Evolutionary conservation across 1,139 yeast species (phyloP).

Genomic region (Geotrichum carabidarum): DNA sequence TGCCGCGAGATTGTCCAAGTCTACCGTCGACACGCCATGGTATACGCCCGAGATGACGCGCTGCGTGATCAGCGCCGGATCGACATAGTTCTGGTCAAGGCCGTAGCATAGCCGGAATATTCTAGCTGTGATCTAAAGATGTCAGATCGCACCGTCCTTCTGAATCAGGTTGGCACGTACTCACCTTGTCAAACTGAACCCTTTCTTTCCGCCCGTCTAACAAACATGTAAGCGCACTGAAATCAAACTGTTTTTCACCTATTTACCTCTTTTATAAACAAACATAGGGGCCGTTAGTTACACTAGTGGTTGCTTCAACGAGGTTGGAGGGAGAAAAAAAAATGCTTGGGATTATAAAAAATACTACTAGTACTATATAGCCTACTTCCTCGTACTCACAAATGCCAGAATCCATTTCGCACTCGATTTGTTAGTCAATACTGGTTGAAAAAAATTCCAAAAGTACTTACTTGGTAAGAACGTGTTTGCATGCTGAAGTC

Average conservation of each 20-base stretch:
- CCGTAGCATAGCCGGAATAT: conserved; percentile 55
- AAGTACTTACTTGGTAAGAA: conserved; percentile 51
- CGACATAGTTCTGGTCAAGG: conserved; percentile 60
- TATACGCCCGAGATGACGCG: conserved; percentile 69
- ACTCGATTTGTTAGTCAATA: conserved; percentile 3
- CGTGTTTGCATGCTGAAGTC: conserved; percentile 83
- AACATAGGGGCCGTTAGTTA: conserved; percentile 29
- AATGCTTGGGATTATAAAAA: not conserved
- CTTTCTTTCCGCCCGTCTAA: conserved; percentile 66
- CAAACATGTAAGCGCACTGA: not conserved
- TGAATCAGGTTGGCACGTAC: not conserved
- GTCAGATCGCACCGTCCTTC: conserved; percentile 2
- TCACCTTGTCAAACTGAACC: conserved; percentile 54
- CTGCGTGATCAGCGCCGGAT: conserved; percentile 66
- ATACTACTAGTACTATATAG: not conserved
- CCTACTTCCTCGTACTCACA: conserved; percentile 27
- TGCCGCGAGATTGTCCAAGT: conserved; percentile 71
- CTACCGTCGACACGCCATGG: conserved; percentile 79
- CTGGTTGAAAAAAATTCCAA: not conserved
- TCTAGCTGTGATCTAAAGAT: conserved; percentile 45
- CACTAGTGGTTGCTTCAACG: not conserved
- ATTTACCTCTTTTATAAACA: conserved; percentile 39
- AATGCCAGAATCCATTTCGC: conserved; percentile 42
- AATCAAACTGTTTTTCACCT: not conserved
- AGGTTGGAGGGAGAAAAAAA: not conserved